Base-by-base conservation (phyloP, 371 early-diverging fungal genomes). In the Mucor mucedo region DNA sequence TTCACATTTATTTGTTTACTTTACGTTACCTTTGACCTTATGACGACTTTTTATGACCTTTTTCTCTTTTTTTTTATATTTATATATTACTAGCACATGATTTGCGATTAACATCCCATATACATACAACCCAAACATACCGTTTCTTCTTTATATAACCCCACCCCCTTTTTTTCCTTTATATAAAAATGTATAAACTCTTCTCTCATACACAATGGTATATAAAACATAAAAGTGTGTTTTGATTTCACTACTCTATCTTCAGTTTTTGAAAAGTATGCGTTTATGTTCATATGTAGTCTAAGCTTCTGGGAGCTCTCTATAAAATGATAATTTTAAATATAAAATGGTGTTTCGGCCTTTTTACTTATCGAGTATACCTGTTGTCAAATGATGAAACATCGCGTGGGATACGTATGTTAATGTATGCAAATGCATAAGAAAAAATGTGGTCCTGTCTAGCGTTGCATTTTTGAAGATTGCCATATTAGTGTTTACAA, bases 101-200 rank as follows among this genome's bases (percentile, higher is more conserved):
- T 21, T 8, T 33, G 9, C 28, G 21, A 21, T 21, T 21, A 29
- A 11, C 32, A 16, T 11, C 4, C 21, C 28, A 28, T 50, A 50
- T 50, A 50, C 13, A 50, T 50, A 47, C 21, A 47, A 21, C 47
- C 4, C 21, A 21, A 16, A 47, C 16, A 47, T 47, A 30, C 30
- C 28, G 28, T 50, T 49, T 29, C 30, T 49, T 49, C 30, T 49
- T 27, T 47, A 47, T 47, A 50, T 50, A 50, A 14, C 32, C 10
- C 5, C 50, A 30, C 30, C 50, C 28, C 50, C 11, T 29, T 30
- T 50, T 30, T 47, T 50, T 47, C 21, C 21, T 47, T 21, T 30
- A 50, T 50, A 50, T 27, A 27, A 11, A 50, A 50, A 50, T 50
- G 50, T 50, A 50, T 50, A 50, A 29, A 50, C 50, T 32, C 10